phyloP scores from a whole-genome alignment of 2,329 filamentous ascomycete genomes.

The Sarocladium brachiariae region DNA sequence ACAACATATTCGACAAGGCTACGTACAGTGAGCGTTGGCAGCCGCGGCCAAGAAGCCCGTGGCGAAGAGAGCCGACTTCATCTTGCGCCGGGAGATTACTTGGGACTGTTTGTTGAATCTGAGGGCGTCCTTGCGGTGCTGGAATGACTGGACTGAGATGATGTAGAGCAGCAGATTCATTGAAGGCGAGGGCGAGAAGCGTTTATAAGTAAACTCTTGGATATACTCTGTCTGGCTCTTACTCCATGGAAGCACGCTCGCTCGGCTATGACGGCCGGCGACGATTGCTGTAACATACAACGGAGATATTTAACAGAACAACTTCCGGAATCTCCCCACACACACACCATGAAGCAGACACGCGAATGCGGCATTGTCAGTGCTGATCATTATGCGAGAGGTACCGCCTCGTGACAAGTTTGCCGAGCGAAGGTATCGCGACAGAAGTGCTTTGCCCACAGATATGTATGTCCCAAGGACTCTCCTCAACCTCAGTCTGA shows the following conservation, averaged over 20 bases:
- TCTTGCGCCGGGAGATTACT: background rate
- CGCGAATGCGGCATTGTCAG: conserved; percentile 5
- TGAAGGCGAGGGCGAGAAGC: background rate
- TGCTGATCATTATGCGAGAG: conserved; percentile 4
- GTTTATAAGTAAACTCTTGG: background rate
- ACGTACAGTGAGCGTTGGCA: conserved; percentile 6
- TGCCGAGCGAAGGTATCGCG: background rate
- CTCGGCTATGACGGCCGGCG: background rate
- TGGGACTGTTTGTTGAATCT: background rate
- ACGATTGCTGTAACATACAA: background rate
- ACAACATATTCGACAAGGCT: background rate
- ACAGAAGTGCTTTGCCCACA: background rate
- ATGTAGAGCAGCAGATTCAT: background rate
- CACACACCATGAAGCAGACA: background rate
- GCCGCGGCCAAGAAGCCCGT: conserved; percentile 3
- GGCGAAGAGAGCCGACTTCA: background rate
- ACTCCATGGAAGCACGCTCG: background rate
- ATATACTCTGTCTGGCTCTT: background rate
- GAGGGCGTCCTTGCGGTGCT: background rate
- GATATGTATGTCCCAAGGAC: background rate
- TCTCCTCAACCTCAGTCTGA: background rate
- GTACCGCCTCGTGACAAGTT: background rate
- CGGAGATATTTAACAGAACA: background rate
- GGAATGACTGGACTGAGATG: background rate
- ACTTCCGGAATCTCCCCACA: background rate